phyloP scores from a whole-genome alignment of 148 eudicot species.

The Simmondsia chinensis region DNA sequence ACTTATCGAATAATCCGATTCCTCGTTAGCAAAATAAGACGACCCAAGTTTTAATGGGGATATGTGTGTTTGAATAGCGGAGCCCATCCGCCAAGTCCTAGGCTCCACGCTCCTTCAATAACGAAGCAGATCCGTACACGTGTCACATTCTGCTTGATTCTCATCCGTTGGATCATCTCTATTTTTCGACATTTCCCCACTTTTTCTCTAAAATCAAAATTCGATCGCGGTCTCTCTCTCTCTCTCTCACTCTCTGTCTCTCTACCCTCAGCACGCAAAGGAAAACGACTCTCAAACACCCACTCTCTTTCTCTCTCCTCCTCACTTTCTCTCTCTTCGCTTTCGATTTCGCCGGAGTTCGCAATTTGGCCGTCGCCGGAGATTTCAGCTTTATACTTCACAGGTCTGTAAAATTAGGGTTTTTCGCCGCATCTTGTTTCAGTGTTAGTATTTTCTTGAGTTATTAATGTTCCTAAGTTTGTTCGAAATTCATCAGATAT shows the following conservation, averaged over 20 bases:
- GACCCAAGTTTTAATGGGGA: too few relatives aligned
- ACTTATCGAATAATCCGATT: too few relatives aligned
- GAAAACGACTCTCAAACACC: too few relatives aligned
- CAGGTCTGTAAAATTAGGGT: constrained; percentile 9
- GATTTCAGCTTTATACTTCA: neutral
- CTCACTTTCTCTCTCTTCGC: neutral
- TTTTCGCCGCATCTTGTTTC: neutral
- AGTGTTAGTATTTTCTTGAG: too few relatives aligned
- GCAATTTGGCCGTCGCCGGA: too few relatives aligned
- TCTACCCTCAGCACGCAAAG: too few relatives aligned
- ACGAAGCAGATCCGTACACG: constrained; percentile 2
- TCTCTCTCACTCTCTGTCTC: neutral
- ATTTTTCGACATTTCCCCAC: neutral
- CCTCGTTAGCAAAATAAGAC: too few relatives aligned
- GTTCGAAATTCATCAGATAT: too few relatives aligned
- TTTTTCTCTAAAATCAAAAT: constrained; percentile 6
- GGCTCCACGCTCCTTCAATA: too few relatives aligned
- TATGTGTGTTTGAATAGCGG: too few relatives aligned
- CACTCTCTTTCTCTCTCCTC: neutral
- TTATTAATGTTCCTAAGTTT: too few relatives aligned
- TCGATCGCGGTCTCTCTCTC: neutral
- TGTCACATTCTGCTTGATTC: neutral
- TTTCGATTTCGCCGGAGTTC: constrained; percentile 8
- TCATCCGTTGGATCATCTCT: constrained; percentile 9
- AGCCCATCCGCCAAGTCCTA: too few relatives aligned